A percentile compares a stretch with the other conserved stretches of the same genome.
These are phyloP conservation scores for Fusarium miscanthi DNA, from an alignment of 2,329 filamentous ascomycete species.

Conservation along the genomic window DNA sequence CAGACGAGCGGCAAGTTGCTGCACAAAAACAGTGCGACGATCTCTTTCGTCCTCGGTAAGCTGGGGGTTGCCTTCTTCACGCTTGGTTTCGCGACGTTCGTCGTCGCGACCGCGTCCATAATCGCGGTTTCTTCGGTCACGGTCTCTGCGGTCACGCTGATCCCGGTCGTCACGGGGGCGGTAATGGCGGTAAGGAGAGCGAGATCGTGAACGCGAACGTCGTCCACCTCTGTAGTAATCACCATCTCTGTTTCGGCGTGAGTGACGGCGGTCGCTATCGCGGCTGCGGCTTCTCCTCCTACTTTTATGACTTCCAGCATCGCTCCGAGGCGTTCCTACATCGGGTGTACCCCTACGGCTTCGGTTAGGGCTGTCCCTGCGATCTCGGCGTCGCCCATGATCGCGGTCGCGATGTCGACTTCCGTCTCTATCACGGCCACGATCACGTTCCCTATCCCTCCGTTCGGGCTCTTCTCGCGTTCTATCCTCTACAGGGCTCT, in stretches of 20 bases:
- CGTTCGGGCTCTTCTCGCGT: conserved; percentile 59
- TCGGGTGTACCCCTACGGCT: conserved; percentile 63
- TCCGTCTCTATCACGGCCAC: conserved; percentile 65
- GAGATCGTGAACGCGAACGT: conserved; percentile 75
- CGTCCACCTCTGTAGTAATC: conserved; percentile 71
- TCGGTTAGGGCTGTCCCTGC: conserved; percentile 66
- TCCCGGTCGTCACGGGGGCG: conserved; percentile 66
- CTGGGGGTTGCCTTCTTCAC: conserved; percentile 70
- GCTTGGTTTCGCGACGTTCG: conserved; percentile 55
- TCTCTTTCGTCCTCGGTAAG: conserved; percentile 96
- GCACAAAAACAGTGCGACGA: conserved; percentile 95
- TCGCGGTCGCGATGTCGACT: conserved; percentile 67
- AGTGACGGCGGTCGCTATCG: conserved; percentile 78
- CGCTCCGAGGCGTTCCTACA: conserved; percentile 76
- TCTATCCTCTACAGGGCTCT: conserved; percentile 63
- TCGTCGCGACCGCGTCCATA: conserved; percentile 67
- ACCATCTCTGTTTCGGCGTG: conserved; percentile 78
- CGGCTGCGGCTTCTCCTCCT: conserved; percentile 83
- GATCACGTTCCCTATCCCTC: conserved; percentile 67
- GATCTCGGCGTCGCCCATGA: conserved; percentile 58
- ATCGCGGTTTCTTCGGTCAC: conserved; percentile 64
- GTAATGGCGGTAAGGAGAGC: conserved; percentile 73
- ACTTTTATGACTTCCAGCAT: conserved; percentile 83
- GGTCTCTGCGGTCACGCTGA: conserved; percentile 62
- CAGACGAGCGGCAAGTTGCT: conserved; percentile 94